Base-by-base conservation (phyloP, 1,284 basidiomycete genomes). In the Ustilago lituana region DNA sequence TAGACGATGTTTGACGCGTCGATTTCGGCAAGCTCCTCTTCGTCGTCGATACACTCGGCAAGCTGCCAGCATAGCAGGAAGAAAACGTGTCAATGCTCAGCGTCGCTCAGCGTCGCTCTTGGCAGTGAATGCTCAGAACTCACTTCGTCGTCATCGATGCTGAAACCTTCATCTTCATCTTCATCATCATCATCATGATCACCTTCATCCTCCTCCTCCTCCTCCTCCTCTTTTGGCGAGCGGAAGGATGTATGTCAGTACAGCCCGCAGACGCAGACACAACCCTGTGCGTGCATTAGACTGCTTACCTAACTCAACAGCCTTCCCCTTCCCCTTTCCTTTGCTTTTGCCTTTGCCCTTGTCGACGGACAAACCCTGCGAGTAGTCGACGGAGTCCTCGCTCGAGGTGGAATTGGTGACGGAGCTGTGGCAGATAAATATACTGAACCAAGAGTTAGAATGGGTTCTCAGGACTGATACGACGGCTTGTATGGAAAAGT, bases 311-410 rank as follows among this genome's bases (percentile, higher is more conserved):
- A 58, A 41, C 41, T 62, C 67, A 20, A 63, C 32, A n/a, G 61
- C 66, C 35, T 50, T 65, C 32, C 51, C 69, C 17, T 73, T 73
- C 40, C 71, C 71, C 23, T 73, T 73, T 23, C 70, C 70, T 47
- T 73, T 73, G 56, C n/a, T n/a, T 22, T 73, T 73, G 45, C 71
- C 71, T 27, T 73, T 73, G 27, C 70, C 70, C 50, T 73, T 73
- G 56, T 67, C 55, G 4, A 49, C 27, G 19, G 56, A 44, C 12
- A 47, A 20, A 24, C 48, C 23, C 49, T 51, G 56, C 31, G 47
- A 47, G 19, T 38, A 32, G 17, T 60, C 57, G 43, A 17, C 38
- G 15, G 9, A 31, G 27, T 54, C 47, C 15, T 65, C 38, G 31
- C 24, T 20, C 26, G 36, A 35, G 31, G 43, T 24, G 0, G 55